Percentiles rank a stretch among this genome's conserved stretches.
Evolutionary conservation across 768 basidiomycete species (phyloP).

Genomic region (Russula earlei): DNA sequence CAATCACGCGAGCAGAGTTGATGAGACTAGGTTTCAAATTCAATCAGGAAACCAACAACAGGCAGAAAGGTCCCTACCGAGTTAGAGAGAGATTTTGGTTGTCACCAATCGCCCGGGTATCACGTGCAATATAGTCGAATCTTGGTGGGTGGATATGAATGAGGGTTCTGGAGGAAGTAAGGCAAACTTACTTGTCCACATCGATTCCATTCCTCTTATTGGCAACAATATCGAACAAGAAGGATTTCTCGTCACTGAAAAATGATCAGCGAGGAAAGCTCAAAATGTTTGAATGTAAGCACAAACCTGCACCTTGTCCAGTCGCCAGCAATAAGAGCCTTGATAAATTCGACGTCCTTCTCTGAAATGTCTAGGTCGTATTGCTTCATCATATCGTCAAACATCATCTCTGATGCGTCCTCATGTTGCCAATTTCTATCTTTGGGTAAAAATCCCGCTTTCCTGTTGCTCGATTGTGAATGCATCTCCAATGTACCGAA

Average conservation of each 20-base stretch:
- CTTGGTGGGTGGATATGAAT: constrained; percentile 28
- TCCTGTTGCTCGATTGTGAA: neutral
- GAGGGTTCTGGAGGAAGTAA: neutral
- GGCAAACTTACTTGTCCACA: constrained; percentile 61
- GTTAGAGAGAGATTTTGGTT: constrained; percentile 40
- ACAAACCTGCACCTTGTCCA: constrained; percentile 40
- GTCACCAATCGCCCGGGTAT: constrained; percentile 64
- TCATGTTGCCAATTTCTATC: constrained; percentile 61
- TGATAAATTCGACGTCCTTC: constrained; percentile 52
- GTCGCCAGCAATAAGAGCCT: constrained; percentile 71
- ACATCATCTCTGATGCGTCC: constrained; percentile 75
- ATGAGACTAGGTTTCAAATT: constrained; percentile 42
- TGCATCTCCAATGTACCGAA: neutral
- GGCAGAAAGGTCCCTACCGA: constrained; percentile 29
- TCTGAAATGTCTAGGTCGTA: constrained; percentile 41
- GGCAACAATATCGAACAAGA: constrained; percentile 78
- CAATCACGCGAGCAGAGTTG: constrained; percentile 63
- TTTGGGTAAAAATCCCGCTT: constrained; percentile 21
- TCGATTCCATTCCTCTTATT: constrained; percentile 77
- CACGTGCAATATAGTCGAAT: constrained; percentile 75
- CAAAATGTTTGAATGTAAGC: neutral
- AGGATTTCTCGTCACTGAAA: constrained; percentile 43
- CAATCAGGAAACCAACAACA: neutral
- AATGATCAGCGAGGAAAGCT: neutral
- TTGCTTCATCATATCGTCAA: constrained; percentile 53